phyloP scores from a whole-genome alignment of 495 filamentous ascomycete genomes.

The Cladorrhinum samala region DNA sequence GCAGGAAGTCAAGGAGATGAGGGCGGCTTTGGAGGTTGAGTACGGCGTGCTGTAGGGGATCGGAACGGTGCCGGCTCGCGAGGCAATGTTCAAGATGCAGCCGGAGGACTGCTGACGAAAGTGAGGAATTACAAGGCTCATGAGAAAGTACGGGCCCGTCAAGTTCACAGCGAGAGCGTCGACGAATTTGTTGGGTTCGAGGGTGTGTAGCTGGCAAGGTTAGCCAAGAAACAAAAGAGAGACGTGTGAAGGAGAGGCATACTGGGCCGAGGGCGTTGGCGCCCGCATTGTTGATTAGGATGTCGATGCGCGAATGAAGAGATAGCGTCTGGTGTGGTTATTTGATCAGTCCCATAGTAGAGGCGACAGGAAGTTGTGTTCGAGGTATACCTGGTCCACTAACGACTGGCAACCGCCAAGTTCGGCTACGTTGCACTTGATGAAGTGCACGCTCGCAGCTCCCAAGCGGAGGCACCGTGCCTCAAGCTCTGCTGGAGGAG shows the following conservation, averaged over 20 bases:
- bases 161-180: slow-evolving; percentile 54
- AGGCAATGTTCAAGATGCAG: slow-evolving; percentile 30
- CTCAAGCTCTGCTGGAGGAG: slow-evolving; percentile 17
- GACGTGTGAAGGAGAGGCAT: not conserved
- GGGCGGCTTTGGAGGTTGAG: slow-evolving; percentile 30
- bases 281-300: slow-evolving; percentile 31
- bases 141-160: slow-evolving; percentile 40
- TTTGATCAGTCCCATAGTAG: not conserved
- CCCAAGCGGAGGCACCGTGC: slow-evolving; percentile 19
- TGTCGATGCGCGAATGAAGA: slow-evolving; percentile 16
- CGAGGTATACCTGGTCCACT: slow-evolving; percentile 21
- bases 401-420: slow-evolving; percentile 24
- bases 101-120: slow-evolving; percentile 22
- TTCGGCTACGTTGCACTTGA: slow-evolving; percentile 25
- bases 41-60: slow-evolving; percentile 30
- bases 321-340: slow-evolving; percentile 6
- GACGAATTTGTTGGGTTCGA: slow-evolving; percentile 40
- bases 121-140: slow-evolving; percentile 24
- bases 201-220: slow-evolving; percentile 18
- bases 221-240: not conserved
- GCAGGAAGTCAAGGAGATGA: slow-evolving; percentile 32
- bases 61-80: slow-evolving; percentile 26
- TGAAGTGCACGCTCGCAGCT: slow-evolving; percentile 19
- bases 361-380: not conserved
- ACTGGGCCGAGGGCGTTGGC: slow-evolving; percentile 26